phyloP scores from a whole-genome alignment of 139 green algal genomes.

The Coelastrella sp. region DNA sequence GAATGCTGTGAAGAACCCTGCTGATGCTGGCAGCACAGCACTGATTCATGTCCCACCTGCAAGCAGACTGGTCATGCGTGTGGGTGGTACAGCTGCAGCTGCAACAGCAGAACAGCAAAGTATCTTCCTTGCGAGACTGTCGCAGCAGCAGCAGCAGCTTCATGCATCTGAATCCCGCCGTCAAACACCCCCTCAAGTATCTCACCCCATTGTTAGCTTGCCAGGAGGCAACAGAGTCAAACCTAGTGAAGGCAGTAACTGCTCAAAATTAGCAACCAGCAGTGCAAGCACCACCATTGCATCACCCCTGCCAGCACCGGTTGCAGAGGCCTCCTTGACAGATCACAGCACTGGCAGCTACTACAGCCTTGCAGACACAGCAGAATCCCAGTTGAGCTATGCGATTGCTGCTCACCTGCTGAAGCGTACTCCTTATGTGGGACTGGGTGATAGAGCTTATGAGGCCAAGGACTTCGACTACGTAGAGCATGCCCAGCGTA shows the following conservation, averaged over 20 bases:
- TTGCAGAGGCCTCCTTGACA: not conserved
- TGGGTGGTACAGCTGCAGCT: not conserved
- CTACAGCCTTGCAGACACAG: constrained; percentile 11
- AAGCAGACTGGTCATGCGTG: too few relatives aligned
- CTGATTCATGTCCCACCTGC: not conserved
- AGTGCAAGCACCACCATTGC: not conserved
- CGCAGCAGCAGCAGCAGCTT: not conserved
- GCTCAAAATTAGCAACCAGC: not conserved
- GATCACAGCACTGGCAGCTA: not conserved
- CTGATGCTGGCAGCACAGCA: not conserved
- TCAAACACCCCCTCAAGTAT: not conserved
- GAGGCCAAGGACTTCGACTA: not conserved
- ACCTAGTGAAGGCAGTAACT: not conserved
- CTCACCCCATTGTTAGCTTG: not conserved
- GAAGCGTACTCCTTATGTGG: constrained; percentile 12
- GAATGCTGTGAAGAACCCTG: too few relatives aligned
- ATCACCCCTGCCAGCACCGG: too few relatives aligned
- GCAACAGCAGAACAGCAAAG: not conserved
- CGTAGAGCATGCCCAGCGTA: not conserved
- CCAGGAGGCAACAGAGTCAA: not conserved
- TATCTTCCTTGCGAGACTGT: not conserved
- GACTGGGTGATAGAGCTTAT: not conserved
- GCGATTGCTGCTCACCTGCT: not conserved
- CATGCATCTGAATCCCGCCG: too few relatives aligned
- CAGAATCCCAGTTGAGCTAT: constrained; percentile 21